Evolutionary conservation across 169 alveolate species (phyloP).

Genomic region (Plasmodium reichenowi): DNA sequence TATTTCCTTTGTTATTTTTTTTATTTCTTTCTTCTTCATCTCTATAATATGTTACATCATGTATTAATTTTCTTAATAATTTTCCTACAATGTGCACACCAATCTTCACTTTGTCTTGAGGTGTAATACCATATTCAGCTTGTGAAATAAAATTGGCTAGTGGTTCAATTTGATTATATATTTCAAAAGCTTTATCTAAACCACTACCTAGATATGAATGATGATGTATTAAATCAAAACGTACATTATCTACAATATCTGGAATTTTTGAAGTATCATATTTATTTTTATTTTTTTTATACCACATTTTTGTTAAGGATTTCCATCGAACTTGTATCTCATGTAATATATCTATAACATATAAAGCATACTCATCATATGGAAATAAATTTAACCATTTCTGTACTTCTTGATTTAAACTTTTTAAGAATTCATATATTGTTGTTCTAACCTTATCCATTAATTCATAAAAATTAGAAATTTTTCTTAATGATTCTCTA

Average conservation of each 20-base stretch:
- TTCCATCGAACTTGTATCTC: slow-evolving; percentile 81
- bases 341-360: slow-evolving; percentile 80
- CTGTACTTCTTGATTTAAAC: slow-evolving; percentile 80
- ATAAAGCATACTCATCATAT: slow-evolving; percentile 83
- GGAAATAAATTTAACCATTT: slow-evolving; percentile 85
- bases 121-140: slow-evolving; percentile 88
- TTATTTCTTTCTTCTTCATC: slow-evolving; percentile 71
- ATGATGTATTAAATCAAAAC: slow-evolving; percentile 90
- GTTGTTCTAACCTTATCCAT: slow-evolving; percentile 72
- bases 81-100: slow-evolving; percentile 88
- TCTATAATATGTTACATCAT: slow-evolving; percentile 85
- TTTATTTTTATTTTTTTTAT: slow-evolving; percentile 64
- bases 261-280: slow-evolving; percentile 89
- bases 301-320: slow-evolving; percentile 74
- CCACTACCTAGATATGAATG: slow-evolving; percentile 86
- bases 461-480: slow-evolving; percentile 33
- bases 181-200: slow-evolving; percentile 82
- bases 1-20: slow-evolving; percentile 42
- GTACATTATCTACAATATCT: slow-evolving; percentile 88
- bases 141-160: slow-evolving; percentile 84
- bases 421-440: slow-evolving; percentile 79
- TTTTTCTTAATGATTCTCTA: slow-evolving; percentile 73
- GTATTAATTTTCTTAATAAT: slow-evolving; percentile 83
- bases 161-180: slow-evolving; percentile 82
- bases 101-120: slow-evolving; percentile 83